Conservation (phyloP, 1,139 yeast species). For the Sugiyamaella castrensis region DNA sequence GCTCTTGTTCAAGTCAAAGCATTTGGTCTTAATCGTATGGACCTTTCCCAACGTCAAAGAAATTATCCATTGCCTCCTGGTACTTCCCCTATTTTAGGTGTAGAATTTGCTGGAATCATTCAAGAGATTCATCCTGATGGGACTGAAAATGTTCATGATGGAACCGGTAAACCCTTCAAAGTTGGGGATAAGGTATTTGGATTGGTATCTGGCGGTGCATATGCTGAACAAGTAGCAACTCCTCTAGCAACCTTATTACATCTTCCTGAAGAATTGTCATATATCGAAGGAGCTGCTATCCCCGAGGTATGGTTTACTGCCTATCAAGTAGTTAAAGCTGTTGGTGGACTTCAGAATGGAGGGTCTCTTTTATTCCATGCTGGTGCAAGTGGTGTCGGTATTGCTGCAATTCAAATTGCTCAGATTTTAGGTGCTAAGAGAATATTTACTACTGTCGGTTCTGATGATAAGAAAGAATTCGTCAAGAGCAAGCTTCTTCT, state of each 20-base stretch:
- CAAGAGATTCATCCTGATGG: constrained; percentile 21
- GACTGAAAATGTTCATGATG: constrained; percentile 16
- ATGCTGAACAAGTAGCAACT: constrained; percentile 38
- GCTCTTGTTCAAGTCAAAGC: constrained; percentile 34
- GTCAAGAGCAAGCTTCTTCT: constrained; percentile 22
- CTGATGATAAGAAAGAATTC: constrained; percentile 30
- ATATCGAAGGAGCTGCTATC: constrained; percentile 35
- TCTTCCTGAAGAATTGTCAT: constrained; percentile 28
- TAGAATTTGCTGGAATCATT: constrained; percentile 38
- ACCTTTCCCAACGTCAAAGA: constrained; percentile 33
- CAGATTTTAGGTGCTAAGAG: constrained; percentile 36
- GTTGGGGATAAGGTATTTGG: constrained; percentile 40
- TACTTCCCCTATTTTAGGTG: constrained; percentile 35
- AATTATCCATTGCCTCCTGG: constrained; percentile 34
- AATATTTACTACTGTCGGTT: constrained; percentile 37
- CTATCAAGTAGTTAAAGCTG: constrained; percentile 33
- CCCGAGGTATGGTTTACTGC: constrained; percentile 43
- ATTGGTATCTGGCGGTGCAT: constrained; percentile 39
- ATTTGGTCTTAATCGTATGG: constrained; percentile 39
- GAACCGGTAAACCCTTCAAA: constrained; percentile 21
- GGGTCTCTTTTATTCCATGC: constrained; percentile 36
- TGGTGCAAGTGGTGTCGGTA: constrained; percentile 39
- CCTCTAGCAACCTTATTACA: constrained; percentile 29
- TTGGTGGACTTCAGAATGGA: constrained; percentile 32
- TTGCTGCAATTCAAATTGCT: constrained; percentile 39